Conservation (phyloP, 345 rosid species). For the Theobroma cacao region DNA sequence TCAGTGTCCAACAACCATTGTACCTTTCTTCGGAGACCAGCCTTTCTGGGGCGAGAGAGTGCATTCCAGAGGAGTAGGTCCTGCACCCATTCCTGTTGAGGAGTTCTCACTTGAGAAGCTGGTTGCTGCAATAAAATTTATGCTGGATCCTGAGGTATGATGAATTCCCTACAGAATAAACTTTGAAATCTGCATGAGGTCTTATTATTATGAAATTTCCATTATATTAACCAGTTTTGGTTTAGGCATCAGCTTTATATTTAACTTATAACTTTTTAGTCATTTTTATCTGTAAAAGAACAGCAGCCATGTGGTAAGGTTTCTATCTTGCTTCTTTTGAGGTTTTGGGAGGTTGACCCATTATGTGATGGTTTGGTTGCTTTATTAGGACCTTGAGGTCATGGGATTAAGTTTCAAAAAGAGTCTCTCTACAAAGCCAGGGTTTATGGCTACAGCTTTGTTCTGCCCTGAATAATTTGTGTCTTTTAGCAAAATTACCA, state of each 20-base stretch:
- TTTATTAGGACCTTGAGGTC: no score
- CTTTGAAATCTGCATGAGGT: background rate
- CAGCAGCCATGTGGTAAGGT: background rate
- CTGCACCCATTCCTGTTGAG: constrained; percentile 79
- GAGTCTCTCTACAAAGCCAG: background rate
- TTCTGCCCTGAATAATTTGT: background rate
- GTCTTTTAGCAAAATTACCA: background rate
- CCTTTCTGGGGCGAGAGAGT: constrained; percentile 97
- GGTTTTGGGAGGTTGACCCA: background rate
- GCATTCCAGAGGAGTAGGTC: constrained; percentile 86
- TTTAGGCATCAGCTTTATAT: background rate
- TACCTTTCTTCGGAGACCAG: constrained; percentile 96
- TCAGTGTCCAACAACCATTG: constrained; percentile 91
- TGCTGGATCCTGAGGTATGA: constrained; percentile 57
- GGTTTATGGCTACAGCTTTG: background rate
- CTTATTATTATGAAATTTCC: background rate
- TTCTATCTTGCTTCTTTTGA: background rate
- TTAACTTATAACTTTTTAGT: background rate
- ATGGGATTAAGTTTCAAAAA: background rate
- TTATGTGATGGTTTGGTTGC: no score
- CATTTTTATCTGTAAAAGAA: background rate
- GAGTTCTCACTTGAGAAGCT: constrained; percentile 76
- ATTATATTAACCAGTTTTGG: background rate
- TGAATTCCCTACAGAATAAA: background rate
- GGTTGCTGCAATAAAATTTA: constrained; percentile 62